Conservation (phyloP, 2,329 filamentous ascomycete genomes). For the Hypoxylon rubiginosum region DNA sequence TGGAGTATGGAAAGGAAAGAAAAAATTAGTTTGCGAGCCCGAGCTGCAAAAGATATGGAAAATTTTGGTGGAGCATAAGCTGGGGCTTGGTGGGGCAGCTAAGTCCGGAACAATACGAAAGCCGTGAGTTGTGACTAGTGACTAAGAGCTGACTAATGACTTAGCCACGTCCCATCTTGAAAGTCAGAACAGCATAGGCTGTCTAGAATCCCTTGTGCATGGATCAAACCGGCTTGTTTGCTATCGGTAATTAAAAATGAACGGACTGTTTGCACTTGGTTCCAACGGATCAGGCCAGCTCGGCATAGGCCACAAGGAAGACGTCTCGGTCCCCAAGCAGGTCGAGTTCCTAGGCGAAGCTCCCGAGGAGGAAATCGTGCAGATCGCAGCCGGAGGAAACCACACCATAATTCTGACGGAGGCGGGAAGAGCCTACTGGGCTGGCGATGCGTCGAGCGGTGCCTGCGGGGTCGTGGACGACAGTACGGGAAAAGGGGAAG, state of each 20-base stretch:
- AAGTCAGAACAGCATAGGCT: no score
- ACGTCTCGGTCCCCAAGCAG: constrained; percentile 75
- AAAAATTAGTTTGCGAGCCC: constrained; percentile 32
- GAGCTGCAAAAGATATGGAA: constrained; percentile 23
- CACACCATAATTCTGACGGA: constrained; percentile 82
- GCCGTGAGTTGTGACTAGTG: constrained; percentile 16
- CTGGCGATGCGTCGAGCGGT: constrained; percentile 70
- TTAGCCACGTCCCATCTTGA: constrained; percentile 18
- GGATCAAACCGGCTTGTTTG: neutral
- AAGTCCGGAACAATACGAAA: constrained; percentile 7
- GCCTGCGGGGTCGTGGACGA: constrained; percentile 64
- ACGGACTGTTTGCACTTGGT: constrained; percentile 75
- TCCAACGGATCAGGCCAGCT: constrained; percentile 83
- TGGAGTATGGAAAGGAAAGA: constrained; percentile 10
- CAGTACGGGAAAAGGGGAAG: constrained; percentile 34
- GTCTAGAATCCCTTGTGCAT: neutral
- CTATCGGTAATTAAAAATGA: constrained; percentile 53
- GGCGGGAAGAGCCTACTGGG: constrained; percentile 71
- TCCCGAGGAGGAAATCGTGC: constrained; percentile 54
- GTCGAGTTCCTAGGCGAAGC: constrained; percentile 67
- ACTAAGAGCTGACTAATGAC: neutral
- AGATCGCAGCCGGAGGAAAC: constrained; percentile 79
- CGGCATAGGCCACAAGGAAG: constrained; percentile 77
- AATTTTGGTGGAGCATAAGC: constrained; percentile 26
- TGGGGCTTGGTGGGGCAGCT: constrained; percentile 7